A percentile compares a stretch with the other conserved stretches of the same genome.
Conservation (phyloP, 441 rosid species). For the Biscutella laevigata region DNA sequence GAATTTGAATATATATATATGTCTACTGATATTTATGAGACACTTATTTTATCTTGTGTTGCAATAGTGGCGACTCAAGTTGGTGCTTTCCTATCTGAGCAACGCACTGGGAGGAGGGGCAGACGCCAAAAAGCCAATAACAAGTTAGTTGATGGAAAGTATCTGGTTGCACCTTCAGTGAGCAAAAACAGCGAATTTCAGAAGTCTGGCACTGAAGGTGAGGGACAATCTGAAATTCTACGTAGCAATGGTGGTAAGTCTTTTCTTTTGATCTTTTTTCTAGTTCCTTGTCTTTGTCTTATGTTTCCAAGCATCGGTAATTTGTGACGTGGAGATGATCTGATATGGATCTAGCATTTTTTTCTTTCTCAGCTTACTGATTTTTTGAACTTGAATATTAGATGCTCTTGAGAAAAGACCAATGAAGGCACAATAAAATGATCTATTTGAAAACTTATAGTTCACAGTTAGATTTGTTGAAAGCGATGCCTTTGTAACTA, state of each 20-base stretch:
- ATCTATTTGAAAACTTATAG: neutral
- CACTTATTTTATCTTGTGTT: slow-evolving; percentile 17
- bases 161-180: slow-evolving; percentile 32
- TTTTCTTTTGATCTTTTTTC: neutral
- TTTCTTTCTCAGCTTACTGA: neutral
- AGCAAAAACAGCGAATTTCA: slow-evolving; percentile 41
- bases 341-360: neutral
- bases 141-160: slow-evolving; percentile 45
- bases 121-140: slow-evolving; percentile 67
- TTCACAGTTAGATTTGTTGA: neutral
- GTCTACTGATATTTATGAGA: slow-evolving; percentile 3
- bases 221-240: slow-evolving; percentile 23
- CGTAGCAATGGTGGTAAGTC: slow-evolving; percentile 32
- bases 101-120: slow-evolving; percentile 55
- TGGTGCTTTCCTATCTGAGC: slow-evolving; percentile 41
- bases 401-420: too few relatives aligned
- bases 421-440: neutral
- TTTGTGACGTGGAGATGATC: slow-evolving; percentile 7
- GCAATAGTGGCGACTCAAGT: slow-evolving; percentile 41
- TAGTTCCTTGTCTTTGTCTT: neutral
- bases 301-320: neutral
- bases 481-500: neutral
- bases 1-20: neutral
- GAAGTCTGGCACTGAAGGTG: slow-evolving; percentile 22
- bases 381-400: slow-evolving; percentile 1